A percentile compares a stretch with the other conserved stretches of the same genome.
These are phyloP conservation scores for Sarocladium brachiariae DNA, from an alignment of 2,329 filamentous ascomycete species.

Conservation along the genomic window DNA sequence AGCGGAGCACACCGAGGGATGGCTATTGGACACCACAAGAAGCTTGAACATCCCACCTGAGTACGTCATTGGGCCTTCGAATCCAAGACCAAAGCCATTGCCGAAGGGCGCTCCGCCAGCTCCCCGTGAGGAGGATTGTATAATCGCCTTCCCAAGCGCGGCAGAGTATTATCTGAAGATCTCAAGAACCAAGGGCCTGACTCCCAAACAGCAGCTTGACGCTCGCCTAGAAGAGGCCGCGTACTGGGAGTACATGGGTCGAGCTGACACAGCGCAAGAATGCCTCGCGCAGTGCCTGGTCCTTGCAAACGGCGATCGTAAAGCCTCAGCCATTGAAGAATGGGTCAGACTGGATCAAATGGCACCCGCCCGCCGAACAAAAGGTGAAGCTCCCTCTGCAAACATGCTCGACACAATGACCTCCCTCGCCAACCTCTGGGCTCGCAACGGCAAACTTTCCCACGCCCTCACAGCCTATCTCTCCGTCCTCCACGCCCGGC, in stretches of 20 bases:
- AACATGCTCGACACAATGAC: slow-evolving; percentile 74
- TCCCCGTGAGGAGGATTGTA: slow-evolving; percentile 70
- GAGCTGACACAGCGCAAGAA: slow-evolving; percentile 63
- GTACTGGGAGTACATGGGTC: slow-evolving; percentile 73
- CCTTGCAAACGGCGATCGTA: not conserved
- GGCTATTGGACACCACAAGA: slow-evolving; percentile 62
- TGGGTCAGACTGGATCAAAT: slow-evolving; percentile 43
- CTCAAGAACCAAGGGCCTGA: slow-evolving; percentile 73
- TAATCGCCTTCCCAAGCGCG: slow-evolving; percentile 59
- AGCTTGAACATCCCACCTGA: slow-evolving; percentile 51
- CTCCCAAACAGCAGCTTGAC: slow-evolving; percentile 68
- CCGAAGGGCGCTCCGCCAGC: slow-evolving; percentile 55
- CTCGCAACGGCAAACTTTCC: slow-evolving; percentile 58
- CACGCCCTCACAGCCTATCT: slow-evolving; percentile 77
- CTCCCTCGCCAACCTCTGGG: slow-evolving; percentile 71
- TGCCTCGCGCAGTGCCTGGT: slow-evolving; percentile 70
- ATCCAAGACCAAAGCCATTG: slow-evolving; percentile 70
- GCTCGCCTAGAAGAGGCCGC: slow-evolving; percentile 78
- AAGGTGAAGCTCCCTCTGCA: slow-evolving; percentile 42
- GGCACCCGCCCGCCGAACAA: slow-evolving; percentile 15
- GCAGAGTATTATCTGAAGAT: slow-evolving; percentile 77
- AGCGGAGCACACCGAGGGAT: slow-evolving; percentile 76
- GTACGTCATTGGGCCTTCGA: slow-evolving; percentile 74
- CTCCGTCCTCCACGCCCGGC: slow-evolving; percentile 73
- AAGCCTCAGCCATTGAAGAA: slow-evolving; percentile 42